Evolutionary conservation across 495 filamentous ascomycete species (phyloP).

Genomic region (Penicillium lagena): DNA sequence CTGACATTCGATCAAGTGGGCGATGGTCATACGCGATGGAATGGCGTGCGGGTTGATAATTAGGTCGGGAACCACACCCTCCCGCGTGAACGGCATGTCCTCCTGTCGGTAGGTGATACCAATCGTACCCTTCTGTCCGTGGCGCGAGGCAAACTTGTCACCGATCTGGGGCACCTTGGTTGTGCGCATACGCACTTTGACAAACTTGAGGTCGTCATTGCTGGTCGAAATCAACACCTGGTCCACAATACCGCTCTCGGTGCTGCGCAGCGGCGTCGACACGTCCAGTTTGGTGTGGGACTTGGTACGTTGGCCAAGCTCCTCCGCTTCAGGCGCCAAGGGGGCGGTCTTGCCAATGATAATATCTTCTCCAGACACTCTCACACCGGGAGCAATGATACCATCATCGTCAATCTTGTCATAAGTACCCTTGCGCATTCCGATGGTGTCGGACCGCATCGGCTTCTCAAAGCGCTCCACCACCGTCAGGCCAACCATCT

Average conservation of each 20-base stretch:
- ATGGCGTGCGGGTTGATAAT: conserved; percentile 99
- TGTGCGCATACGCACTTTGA: conserved; percentile 94
- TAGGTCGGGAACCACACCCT: conserved; percentile 87
- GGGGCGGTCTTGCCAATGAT: conserved; percentile 98
- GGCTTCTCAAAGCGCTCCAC: conserved; percentile 95
- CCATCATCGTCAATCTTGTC: conserved; percentile 97
- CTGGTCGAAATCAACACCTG: conserved; percentile 81
- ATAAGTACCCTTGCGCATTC: conserved; percentile 91
- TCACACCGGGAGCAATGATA: conserved; percentile 83
- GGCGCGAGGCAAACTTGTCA: conserved; percentile 98
- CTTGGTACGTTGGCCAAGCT: conserved; percentile 86
- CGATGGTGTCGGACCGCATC: conserved; percentile 75
- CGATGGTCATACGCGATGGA: conserved; percentile 99
- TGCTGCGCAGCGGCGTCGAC: conserved; percentile 88
- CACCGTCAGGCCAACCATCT: conserved; percentile 81
- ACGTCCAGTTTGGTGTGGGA: conserved; percentile 89
- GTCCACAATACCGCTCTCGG: conserved; percentile 94
- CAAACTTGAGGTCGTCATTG: conserved; percentile 83
- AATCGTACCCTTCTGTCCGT: conserved; percentile 98
- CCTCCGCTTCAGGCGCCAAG: conserved; percentile 83
- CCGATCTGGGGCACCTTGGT: conserved; percentile 98
- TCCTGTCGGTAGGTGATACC: conserved; percentile 96
- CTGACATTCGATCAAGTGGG: conserved; percentile 98
- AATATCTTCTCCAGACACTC: conserved; percentile 95
- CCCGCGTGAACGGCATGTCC: conserved; percentile 95